phyloP scores from a whole-genome alignment of 108 stramenopile species.

The Seminavis robusta region DNA sequence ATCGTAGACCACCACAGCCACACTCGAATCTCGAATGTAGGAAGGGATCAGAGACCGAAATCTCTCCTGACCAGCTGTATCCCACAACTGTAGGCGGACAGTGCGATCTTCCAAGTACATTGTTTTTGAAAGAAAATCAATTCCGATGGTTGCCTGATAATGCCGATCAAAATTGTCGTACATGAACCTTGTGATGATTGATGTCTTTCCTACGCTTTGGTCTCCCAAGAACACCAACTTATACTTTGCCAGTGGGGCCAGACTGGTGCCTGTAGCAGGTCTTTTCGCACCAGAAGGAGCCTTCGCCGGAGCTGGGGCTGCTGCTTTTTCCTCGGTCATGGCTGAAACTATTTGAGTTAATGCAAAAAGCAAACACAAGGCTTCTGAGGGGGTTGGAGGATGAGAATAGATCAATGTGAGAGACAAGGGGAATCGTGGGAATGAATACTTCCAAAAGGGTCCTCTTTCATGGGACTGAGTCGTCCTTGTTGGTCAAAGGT shows the following conservation, averaged over 20 bases:
- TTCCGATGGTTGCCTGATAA: conserved; percentile 98
- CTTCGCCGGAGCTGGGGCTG: conserved; percentile 9
- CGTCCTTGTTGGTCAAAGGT: too few relatives aligned
- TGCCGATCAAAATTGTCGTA: conserved; percentile 96
- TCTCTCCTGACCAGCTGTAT: conserved; percentile 98
- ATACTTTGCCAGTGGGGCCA: conserved; percentile 94
- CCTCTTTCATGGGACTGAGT: too few relatives aligned
- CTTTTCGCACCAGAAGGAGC: too few relatives aligned
- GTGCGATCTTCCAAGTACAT: conserved; percentile 98
- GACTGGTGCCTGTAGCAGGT: conserved; percentile 29
- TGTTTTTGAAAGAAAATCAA: conserved; percentile 99
- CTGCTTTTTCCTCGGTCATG: too few relatives aligned
- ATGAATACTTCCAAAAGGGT: too few relatives aligned
- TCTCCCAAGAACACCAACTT: conserved; percentile 99
- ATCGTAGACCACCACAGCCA: conserved; percentile 98
- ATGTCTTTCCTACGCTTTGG: conserved; percentile 99
- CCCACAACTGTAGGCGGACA: conserved; percentile 99
- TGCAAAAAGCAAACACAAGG: too few relatives aligned
- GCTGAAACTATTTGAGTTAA: too few relatives aligned
- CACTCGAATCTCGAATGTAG: conserved; percentile 98
- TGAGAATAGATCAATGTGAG: too few relatives aligned
- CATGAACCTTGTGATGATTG: conserved; percentile 98
- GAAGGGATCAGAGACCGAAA: conserved; percentile 94
- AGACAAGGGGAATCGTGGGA: too few relatives aligned
- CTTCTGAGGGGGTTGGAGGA: too few relatives aligned